Evolutionary conservation across 2,329 filamentous ascomycete species (phyloP).

Genomic region (Cordyceps tenuipes): DNA sequence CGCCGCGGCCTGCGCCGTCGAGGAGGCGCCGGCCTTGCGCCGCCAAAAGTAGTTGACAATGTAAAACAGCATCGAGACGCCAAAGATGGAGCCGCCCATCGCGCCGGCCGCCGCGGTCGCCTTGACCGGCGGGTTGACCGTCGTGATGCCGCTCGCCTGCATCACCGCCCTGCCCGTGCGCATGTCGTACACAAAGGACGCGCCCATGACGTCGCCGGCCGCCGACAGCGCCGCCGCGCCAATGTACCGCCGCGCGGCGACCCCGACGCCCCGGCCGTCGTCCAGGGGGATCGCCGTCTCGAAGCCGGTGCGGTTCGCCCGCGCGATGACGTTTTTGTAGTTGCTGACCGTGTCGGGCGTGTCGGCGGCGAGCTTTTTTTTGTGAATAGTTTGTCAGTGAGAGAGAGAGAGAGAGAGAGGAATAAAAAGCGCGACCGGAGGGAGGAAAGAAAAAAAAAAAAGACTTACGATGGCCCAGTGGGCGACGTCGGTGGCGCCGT

Average conservation of each 20-base stretch:
- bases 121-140: conserved; percentile 11
- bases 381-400: too few relatives aligned
- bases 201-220: conserved; percentile 20
- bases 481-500: conserved; percentile 23
- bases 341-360: conserved; percentile 16
- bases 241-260: conserved; percentile 17
- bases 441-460: not conserved
- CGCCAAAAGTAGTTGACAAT: conserved; percentile 12
- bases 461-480: conserved; percentile 21
- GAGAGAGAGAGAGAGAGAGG: too few relatives aligned
- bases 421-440: not conserved
- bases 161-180: conserved; percentile 18
- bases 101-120: conserved; percentile 9
- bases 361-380: conserved; percentile 20
- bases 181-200: conserved; percentile 21
- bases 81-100: conserved; percentile 13
- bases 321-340: conserved; percentile 18
- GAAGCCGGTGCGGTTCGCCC: conserved; percentile 21
- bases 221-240: conserved; percentile 19
- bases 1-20: not conserved
- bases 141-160: conserved; percentile 17
- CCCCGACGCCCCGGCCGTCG: not conserved
- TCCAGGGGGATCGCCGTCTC: conserved; percentile 19
- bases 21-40: not conserved
- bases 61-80: conserved; percentile 12